Evolutionary conservation across 768 basidiomycete genomes (phyloP), one percentile per base, ranked within the genome.

Genomic region (Royoungia palumana): DNA sequence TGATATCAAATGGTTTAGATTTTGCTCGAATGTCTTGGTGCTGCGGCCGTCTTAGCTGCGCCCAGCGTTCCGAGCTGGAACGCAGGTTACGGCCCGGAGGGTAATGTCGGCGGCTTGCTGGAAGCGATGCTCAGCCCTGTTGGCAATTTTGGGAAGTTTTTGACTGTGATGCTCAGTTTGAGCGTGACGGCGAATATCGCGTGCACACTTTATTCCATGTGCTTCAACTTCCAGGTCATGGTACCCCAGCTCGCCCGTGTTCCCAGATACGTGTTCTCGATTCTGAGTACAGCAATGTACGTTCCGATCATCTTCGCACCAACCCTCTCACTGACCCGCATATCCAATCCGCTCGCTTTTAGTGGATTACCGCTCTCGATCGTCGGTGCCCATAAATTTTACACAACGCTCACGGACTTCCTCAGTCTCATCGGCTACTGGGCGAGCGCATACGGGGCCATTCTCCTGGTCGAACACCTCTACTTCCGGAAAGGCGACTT

Each of bases 111-210:
- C 25, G 85, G 85, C 1, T 74, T 89, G 14, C 57, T 87, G 13
- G 74, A 71, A 7, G 84, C 82, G 0, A 76, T 87, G 58, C 72
- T 89, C 6, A 68, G 70, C 16, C 89, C 87, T 4, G 68, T 71
- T 1, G 80, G 81, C 1, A 75, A 75, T 27, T 88, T 88, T 65
- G 81, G 86, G 1, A 86, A 86, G 55, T 80, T 87, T 66, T 70
- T 89, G 38, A 73, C 83, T 1, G 85, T 87, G 22, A 61, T 93
- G 46, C 73, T 92, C 54, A 81, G 84, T n/a, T 68, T 94, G 25
- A 83, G 83, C 49, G 81, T 90, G 12, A 81, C 83, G 2, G 87
- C 80, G 3, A 94, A 93, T 68, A 85, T 89, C 38, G 87, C 89
- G 1, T 80, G 84, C 3, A 86, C 88, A 6, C 82, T 92, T 53